These are phyloP conservation scores for Amanita phalloides DNA, from an alignment of 768 basidiomycete species.

Conservation along the genomic window DNA sequence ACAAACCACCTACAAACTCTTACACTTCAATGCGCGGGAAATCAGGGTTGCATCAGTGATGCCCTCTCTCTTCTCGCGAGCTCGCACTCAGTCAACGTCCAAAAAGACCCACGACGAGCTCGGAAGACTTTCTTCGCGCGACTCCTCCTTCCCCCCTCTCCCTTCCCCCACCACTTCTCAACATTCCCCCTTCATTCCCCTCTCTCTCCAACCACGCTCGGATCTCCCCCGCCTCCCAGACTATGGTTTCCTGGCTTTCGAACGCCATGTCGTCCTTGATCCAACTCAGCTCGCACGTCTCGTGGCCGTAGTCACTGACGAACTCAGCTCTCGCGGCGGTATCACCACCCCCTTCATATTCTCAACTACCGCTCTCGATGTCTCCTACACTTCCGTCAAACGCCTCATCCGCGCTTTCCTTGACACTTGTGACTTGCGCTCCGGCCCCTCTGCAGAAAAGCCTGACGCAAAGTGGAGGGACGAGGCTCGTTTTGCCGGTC, in stretches of 20 bases:
- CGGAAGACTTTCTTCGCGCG: slow-evolving; percentile 43
- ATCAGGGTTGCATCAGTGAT: slow-evolving; percentile 29
- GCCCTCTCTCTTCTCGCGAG: slow-evolving; percentile 67
- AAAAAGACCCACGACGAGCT: slow-evolving; percentile 46
- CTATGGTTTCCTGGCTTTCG: slow-evolving; percentile 69
- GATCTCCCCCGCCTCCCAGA: slow-evolving; percentile 25
- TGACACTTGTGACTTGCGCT: slow-evolving; percentile 35
- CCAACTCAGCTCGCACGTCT: slow-evolving; percentile 63
- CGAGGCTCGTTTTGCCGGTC: slow-evolving; percentile 75
- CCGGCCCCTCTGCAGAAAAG: slow-evolving; percentile 20
- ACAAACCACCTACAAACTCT: no score
- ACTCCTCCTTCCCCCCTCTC: slow-evolving; percentile 14
- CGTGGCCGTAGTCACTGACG: slow-evolving; percentile 58
- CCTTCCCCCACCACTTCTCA: slow-evolving; percentile 28
- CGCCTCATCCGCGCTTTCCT: slow-evolving; percentile 76
- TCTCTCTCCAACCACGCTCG: slow-evolving; percentile 38
- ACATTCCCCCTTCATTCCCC: slow-evolving; percentile 43
- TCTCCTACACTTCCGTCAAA: slow-evolving; percentile 63
- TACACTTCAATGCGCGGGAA: slow-evolving; percentile 11
- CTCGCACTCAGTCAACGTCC: slow-evolving; percentile 45
- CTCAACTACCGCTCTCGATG: slow-evolving; percentile 78
- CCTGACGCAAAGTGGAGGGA: slow-evolving; percentile 59
- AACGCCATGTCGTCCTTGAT: slow-evolving; percentile 67
- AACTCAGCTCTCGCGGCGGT: slow-evolving; percentile 64
- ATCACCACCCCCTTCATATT: slow-evolving; percentile 89